These are phyloP conservation scores for Ogataea naganishii DNA, from an alignment of 805 yeast genomes.

Conservation along the genomic window DNA sequence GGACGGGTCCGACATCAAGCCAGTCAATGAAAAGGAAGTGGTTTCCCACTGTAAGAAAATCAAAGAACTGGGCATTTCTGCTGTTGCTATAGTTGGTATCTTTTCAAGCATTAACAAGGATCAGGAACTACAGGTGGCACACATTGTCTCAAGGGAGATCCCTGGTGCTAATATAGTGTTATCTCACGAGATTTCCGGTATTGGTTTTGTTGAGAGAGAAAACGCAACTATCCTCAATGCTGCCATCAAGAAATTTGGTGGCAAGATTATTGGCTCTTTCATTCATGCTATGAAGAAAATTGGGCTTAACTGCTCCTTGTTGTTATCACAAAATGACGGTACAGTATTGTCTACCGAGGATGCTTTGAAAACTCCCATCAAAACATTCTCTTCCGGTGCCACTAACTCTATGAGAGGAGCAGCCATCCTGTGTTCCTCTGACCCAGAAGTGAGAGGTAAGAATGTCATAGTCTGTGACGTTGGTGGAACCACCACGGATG, in stretches of 20 bases:
- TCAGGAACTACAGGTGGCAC: slow-evolving; percentile 25
- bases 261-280: slow-evolving; percentile 25
- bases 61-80: slow-evolving; percentile 19
- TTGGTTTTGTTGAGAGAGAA: slow-evolving; percentile 32
- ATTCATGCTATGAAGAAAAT: slow-evolving; percentile 21
- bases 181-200: slow-evolving; percentile 29
- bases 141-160: slow-evolving; percentile 19
- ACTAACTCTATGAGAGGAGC: slow-evolving; percentile 35
- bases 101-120: slow-evolving; percentile 25
- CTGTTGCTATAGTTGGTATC: slow-evolving; percentile 28
- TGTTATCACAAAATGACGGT: slow-evolving; percentile 34
- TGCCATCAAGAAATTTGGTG: slow-evolving; percentile 29
- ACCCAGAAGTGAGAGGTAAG: slow-evolving; percentile 11
- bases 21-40: slow-evolving; percentile 16
- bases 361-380: slow-evolving; percentile 27
- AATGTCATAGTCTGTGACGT: slow-evolving; percentile 29
- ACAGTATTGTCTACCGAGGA: slow-evolving; percentile 29
- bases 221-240: slow-evolving; percentile 34
- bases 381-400: slow-evolving; percentile 35
- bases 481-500: slow-evolving; percentile 38
- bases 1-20: slow-evolving; percentile 25
- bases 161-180: slow-evolving; percentile 23
- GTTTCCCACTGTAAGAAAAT: slow-evolving; percentile 22
- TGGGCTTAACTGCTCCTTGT: slow-evolving; percentile 25
- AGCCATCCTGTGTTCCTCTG: slow-evolving; percentile 25